Evolutionary conservation across 441 rosid species (phyloP).

Genomic region (Theobroma grandiflorum): DNA sequence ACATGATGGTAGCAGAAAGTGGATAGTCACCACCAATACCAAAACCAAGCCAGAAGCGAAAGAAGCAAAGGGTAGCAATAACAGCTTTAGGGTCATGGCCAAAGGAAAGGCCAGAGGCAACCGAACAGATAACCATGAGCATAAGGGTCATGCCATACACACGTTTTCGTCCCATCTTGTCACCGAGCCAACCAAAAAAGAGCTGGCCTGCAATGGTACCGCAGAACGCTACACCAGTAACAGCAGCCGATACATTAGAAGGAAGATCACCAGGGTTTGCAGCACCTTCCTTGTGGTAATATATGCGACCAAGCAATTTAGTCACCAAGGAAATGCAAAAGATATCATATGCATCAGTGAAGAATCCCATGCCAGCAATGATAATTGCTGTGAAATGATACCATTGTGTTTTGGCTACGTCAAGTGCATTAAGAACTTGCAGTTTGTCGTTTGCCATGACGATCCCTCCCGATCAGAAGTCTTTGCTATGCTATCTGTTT

Average conservation of each 20-base stretch:
- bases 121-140: slow-evolving; percentile 56
- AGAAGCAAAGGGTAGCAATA: slow-evolving; percentile 62
- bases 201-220: slow-evolving; percentile 65
- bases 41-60: slow-evolving; percentile 71
- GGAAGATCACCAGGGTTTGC: slow-evolving; percentile 54
- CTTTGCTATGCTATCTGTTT: neutral
- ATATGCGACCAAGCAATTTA: slow-evolving; percentile 63
- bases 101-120: slow-evolving; percentile 58
- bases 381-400: slow-evolving; percentile 55
- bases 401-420: slow-evolving; percentile 51
- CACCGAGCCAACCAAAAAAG: slow-evolving; percentile 70
- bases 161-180: slow-evolving; percentile 55
- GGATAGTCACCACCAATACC: slow-evolving; percentile 73
- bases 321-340: slow-evolving; percentile 64
- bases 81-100: slow-evolving; percentile 43
- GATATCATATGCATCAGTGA: slow-evolving; percentile 68
- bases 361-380: slow-evolving; percentile 69
- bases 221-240: slow-evolving; percentile 61
- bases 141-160: slow-evolving; percentile 62
- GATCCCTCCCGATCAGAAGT: neutral
- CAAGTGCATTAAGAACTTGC: slow-evolving; percentile 53
- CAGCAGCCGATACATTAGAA: slow-evolving; percentile 47
- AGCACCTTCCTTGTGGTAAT: slow-evolving; percentile 50
- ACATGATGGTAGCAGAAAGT: slow-evolving; percentile 73
- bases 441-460: slow-evolving; percentile 44